phyloP scores from a whole-genome alignment of 2,329 filamentous ascomycete genomes.

The Pseudocercospora pini-densiflorae region DNA sequence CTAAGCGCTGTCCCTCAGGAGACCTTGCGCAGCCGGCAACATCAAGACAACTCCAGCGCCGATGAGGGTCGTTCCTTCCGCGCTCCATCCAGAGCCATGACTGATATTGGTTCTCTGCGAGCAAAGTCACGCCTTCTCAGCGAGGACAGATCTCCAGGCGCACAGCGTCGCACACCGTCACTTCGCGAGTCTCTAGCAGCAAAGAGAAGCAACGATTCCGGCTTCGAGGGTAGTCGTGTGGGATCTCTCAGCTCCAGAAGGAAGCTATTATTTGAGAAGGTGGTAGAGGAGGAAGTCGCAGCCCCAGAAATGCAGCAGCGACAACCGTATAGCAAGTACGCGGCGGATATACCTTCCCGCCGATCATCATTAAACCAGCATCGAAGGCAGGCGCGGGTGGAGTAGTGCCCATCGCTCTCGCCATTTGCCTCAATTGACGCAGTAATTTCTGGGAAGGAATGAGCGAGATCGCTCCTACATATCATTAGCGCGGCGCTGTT shows the following conservation, averaged over 20 bases:
- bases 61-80: constrained; percentile 48
- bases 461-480: neutral
- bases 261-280: constrained; percentile 2
- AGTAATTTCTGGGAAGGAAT: neutral
- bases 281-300: constrained; percentile 15
- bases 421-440: neutral
- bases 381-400: neutral
- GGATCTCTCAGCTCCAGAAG: neutral
- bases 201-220: neutral
- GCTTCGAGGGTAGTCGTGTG: constrained; percentile 14
- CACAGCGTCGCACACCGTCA: constrained; percentile 19
- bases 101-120: constrained; percentile 45
- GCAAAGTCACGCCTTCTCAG: constrained; percentile 20
- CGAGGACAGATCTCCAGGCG: constrained; percentile 22
- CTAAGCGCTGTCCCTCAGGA: constrained; percentile 45
- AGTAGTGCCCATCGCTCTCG: neutral
- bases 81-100: constrained; percentile 55
- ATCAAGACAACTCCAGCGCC: constrained; percentile 38
- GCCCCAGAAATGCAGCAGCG: constrained; percentile 8
- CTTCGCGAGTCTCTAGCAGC: constrained; percentile 21
- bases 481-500: neutral
- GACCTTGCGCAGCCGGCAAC: constrained; percentile 42
- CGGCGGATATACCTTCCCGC: neutral
- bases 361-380: neutral
- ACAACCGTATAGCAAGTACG: neutral